These are phyloP conservation scores for Torulaspora gathmanii DNA, from an alignment of 805 yeast species.

Conservation along the genomic window DNA sequence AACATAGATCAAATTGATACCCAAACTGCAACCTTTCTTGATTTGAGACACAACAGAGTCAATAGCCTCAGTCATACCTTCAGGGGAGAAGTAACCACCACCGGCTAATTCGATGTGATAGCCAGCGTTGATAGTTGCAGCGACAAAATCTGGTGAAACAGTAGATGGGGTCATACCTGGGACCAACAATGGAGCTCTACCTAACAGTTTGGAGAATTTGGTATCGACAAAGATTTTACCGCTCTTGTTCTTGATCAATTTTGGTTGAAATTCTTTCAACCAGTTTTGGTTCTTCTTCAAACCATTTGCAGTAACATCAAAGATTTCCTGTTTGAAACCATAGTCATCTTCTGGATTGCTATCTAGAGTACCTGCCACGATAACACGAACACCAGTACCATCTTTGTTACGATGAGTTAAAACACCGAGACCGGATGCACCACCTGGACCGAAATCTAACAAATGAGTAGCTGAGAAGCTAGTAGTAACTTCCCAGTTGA, in stretches of 20 bases:
- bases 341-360: slow-evolving; percentile 70
- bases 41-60: slow-evolving; percentile 63
- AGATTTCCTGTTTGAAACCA: slow-evolving; percentile 93
- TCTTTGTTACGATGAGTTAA: slow-evolving; percentile 96
- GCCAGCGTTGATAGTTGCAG: slow-evolving; percentile 93
- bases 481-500: slow-evolving; percentile 92
- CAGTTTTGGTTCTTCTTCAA: slow-evolving; percentile 86
- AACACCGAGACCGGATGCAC: slow-evolving; percentile 92
- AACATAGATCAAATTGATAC: slow-evolving; percentile 89
- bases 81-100: slow-evolving; percentile 90
- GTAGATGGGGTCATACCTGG: slow-evolving; percentile 99
- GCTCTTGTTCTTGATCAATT: slow-evolving; percentile 64
- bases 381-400: slow-evolving; percentile 94
- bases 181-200: slow-evolving; percentile 93
- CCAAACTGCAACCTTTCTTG: slow-evolving; percentile 83
- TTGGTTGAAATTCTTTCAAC: slow-evolving; percentile 85
- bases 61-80: slow-evolving; percentile 67
- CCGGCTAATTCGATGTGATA: slow-evolving; percentile 98
- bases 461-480: slow-evolving; percentile 78
- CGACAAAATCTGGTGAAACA: slow-evolving; percentile 88
- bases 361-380: slow-evolving; percentile 89
- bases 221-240: slow-evolving; percentile 87
- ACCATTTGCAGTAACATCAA: slow-evolving; percentile 59
- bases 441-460: slow-evolving; percentile 98
- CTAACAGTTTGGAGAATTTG: slow-evolving; percentile 83